These are phyloP conservation scores for Panaeolus cyanescens DNA, from an alignment of 768 basidiomycete species.

Conservation along the genomic window DNA sequence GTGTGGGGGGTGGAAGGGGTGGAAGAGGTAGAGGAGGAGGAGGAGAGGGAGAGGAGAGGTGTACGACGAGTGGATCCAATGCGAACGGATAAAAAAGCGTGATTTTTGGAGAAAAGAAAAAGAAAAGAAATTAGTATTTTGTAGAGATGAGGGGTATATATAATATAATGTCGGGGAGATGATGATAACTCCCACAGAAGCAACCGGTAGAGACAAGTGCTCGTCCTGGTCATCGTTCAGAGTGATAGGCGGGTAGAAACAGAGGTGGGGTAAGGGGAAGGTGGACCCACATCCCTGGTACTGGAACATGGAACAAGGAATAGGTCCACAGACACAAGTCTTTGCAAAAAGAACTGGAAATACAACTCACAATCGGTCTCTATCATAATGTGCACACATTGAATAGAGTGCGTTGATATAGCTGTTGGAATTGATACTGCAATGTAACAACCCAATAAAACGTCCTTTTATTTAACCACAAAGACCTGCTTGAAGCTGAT, in stretches of 20 bases:
- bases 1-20: not conserved
- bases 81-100: not conserved
- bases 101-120: not conserved
- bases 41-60: not conserved
- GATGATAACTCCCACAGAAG: not conserved
- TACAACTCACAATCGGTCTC: not conserved
- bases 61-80: slow-evolving; percentile 1
- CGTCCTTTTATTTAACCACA: too few species aligned
- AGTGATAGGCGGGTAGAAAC: not conserved
- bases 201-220: not conserved
- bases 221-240: not conserved
- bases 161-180: not conserved
- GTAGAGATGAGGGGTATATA: too few species aligned
- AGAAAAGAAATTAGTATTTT: not conserved
- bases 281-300: not conserved
- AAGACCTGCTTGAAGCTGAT: too few species aligned
- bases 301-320: not conserved
- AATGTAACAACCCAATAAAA: too few species aligned
- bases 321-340: not conserved
- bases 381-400: not conserved
- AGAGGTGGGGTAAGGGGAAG: not conserved
- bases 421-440: too few species aligned
- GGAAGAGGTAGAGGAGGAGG: not conserved
- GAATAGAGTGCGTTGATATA: too few species aligned
- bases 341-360: not conserved